phyloP scores from a whole-genome alignment of 2,329 filamentous ascomycete genomes.

The Gnomoniopsis smithogilvyi region DNA sequence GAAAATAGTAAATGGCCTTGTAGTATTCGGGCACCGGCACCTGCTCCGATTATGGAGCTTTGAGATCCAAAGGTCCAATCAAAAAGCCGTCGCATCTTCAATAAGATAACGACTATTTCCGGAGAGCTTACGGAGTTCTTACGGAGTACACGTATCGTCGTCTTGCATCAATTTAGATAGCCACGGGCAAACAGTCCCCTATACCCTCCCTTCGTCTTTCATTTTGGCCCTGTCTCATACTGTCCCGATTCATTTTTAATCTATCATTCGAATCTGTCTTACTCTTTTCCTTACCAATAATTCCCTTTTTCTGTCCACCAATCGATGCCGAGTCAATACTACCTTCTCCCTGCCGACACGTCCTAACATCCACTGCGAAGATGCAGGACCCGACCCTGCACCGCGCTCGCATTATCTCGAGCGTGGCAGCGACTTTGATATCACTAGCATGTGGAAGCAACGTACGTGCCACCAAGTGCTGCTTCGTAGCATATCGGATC shows the following conservation, averaged over 20 bases:
- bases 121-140: constrained; percentile 1
- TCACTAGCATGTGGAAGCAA: constrained; percentile 91
- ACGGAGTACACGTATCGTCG: background rate
- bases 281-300: background rate
- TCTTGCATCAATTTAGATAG: background rate
- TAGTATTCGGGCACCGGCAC: background rate
- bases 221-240: background rate
- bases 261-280: background rate
- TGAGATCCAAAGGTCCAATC: background rate
- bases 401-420: constrained; percentile 73
- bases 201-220: background rate
- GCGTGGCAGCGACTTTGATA: constrained; percentile 79
- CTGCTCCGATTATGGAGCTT: background rate
- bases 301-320: background rate
- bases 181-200: background rate
- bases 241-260: background rate
- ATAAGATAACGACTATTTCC: constrained; percentile 1
- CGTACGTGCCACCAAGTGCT: constrained; percentile 46
- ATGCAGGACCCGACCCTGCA: constrained; percentile 50
- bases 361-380: constrained; percentile 23
- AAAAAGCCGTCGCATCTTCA: background rate
- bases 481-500: background rate
- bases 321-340: background rate
- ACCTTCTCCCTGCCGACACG: background rate
- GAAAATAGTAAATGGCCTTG: background rate